Percentiles rank a stretch among this genome's conserved stretches.
These are phyloP conservation scores for Leptodermis oblonga DNA, from an alignment of 257 asterid genomes.

Conservation along the genomic window DNA sequence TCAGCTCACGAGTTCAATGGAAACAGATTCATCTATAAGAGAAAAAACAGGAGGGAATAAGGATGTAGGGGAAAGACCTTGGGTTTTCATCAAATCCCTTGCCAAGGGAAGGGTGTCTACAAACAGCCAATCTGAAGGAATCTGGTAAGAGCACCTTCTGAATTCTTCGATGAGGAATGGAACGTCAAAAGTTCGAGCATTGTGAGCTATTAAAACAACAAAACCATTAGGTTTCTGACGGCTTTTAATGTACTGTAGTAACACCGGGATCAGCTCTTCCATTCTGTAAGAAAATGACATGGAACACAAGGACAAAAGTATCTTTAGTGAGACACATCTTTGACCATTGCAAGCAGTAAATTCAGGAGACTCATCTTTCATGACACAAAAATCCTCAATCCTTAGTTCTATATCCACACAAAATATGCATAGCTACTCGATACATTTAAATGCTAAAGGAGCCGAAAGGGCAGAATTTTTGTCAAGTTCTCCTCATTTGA, in stretches of 20 bases:
- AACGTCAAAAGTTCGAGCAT: conserved; percentile 68
- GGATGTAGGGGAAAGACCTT: conserved; percentile 36
- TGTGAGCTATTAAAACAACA: conserved; percentile 77
- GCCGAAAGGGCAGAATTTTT: not conserved
- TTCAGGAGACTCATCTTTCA: not conserved
- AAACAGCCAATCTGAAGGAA: conserved; percentile 69
- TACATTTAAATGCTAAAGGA: not conserved
- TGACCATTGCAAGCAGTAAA: not conserved
- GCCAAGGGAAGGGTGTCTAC: conserved; percentile 77
- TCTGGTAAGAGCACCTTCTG: conserved; percentile 54
- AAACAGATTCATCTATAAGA: not conserved
- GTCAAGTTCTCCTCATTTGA: not conserved
- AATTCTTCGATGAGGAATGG: conserved; percentile 78
- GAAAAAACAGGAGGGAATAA: conserved; percentile 7
- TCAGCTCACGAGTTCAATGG: not conserved
- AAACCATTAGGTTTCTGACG: conserved; percentile 76
- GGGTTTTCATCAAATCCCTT: conserved; percentile 52
- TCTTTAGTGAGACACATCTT: too few relatives aligned
- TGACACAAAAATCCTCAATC: not conserved
- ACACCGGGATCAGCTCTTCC: conserved; percentile 86
- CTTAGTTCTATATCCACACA: not conserved
- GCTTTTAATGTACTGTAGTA: conserved; percentile 59
- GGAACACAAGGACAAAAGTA: conserved; percentile 9
- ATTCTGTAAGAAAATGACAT: conserved; percentile 52
- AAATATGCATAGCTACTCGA: not conserved